Conservation (phyloP, 169 alveolate species). For the Cyclospora cayetanensis region DNA sequence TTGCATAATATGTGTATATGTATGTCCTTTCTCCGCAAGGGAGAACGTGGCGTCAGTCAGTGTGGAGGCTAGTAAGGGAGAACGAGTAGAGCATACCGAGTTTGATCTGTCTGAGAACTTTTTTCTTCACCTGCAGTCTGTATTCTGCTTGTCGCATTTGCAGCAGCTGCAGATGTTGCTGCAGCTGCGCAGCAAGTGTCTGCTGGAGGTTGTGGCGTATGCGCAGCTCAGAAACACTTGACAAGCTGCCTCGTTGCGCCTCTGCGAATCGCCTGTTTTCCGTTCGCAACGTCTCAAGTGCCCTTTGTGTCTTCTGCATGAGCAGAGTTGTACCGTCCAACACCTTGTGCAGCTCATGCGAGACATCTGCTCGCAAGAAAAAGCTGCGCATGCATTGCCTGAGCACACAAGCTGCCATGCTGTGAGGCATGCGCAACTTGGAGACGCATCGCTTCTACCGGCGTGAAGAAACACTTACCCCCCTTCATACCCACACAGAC, state of each 20-base stretch:
- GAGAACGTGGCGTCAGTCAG: too few species aligned
- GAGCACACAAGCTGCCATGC: too few species aligned
- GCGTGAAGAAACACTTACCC: too few species aligned
- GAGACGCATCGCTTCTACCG: too few species aligned
- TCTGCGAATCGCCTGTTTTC: slow-evolving; percentile 64
- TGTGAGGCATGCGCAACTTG: too few species aligned
- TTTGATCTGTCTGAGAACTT: slow-evolving; percentile 72
- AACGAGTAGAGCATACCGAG: too few species aligned
- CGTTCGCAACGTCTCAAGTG: slow-evolving; percentile 65
- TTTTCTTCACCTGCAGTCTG: slow-evolving; percentile 62
- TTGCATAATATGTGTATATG: too few species aligned
- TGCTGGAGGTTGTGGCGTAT: slow-evolving; percentile 75
- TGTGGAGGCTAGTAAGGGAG: too few species aligned
- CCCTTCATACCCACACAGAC: too few species aligned
- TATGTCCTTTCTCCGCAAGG: too few species aligned
- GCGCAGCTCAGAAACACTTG: not conserved
- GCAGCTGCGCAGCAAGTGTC: slow-evolving; percentile 73
- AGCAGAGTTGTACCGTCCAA: slow-evolving; percentile 67
- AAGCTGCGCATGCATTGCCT: too few species aligned
- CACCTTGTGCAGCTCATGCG: slow-evolving; percentile 63
- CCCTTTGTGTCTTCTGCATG: slow-evolving; percentile 64
- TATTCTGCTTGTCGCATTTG: slow-evolving; percentile 73
- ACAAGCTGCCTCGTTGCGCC: slow-evolving; percentile 18
- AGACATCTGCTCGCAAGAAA: slow-evolving; percentile 2
- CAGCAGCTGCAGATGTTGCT: slow-evolving; percentile 71